phyloP scores from a whole-genome alignment of 2,329 filamentous ascomycete genomes.

The Clarireedia sp. region DNA sequence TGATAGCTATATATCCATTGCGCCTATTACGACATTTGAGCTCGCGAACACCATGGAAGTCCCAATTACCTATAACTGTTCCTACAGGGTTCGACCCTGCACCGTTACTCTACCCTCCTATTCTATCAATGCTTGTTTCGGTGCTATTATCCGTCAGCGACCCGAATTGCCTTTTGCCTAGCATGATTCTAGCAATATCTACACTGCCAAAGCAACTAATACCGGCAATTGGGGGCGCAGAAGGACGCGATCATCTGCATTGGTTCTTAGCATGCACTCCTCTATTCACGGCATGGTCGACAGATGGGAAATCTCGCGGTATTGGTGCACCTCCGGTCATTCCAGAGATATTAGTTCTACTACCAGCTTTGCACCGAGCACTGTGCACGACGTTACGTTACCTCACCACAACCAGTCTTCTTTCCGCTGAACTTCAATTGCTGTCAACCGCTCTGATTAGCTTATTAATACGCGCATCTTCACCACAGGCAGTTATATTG shows the following conservation, averaged over 20 bases:
- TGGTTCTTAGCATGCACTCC: constrained; percentile 73
- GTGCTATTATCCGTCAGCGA: constrained; percentile 61
- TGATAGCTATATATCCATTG: constrained; percentile 51
- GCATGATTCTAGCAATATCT: constrained; percentile 72
- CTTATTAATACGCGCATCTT: constrained; percentile 65
- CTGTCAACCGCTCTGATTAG: constrained; percentile 78
- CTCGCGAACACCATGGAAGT: constrained; percentile 19
- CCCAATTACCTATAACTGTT: constrained; percentile 38
- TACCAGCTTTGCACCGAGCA: constrained; percentile 80
- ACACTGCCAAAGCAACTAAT: constrained; percentile 68
- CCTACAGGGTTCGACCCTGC: constrained; percentile 83
- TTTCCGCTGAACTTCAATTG: constrained; percentile 80
- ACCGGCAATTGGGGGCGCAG: constrained; percentile 47
- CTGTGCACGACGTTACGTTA: constrained; percentile 66
- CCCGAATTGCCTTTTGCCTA: constrained; percentile 59
- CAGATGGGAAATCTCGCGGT: neutral
- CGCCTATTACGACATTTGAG: constrained; percentile 43
- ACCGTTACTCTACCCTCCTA: constrained; percentile 76
- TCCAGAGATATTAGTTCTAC: constrained; percentile 36
- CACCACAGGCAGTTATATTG: constrained; percentile 77
- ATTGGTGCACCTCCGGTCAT: constrained; percentile 6
- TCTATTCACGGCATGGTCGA: constrained; percentile 31
- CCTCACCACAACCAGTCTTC: constrained; percentile 79
- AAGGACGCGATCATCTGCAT: constrained; percentile 60
- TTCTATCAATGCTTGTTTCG: constrained; percentile 69